phyloP scores from a whole-genome alignment of 2,329 filamentous ascomycete genomes.

The Alternaria postmessia region DNA sequence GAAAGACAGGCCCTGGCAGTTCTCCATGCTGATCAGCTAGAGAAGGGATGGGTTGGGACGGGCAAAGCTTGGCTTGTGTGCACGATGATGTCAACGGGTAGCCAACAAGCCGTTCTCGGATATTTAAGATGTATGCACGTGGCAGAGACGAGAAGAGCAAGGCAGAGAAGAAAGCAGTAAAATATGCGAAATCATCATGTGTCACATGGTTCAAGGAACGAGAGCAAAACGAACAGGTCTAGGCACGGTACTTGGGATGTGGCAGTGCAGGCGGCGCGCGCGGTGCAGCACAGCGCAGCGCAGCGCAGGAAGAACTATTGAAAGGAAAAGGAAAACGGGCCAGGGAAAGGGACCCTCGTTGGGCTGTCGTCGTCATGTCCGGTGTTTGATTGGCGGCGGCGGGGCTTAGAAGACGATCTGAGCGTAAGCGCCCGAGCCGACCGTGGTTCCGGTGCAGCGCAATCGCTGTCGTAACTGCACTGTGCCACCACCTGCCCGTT shows the following conservation, averaged over 20 bases:
- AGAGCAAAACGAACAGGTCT: background rate
- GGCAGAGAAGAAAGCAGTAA: background rate
- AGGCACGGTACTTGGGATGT: background rate
- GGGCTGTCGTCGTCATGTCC: conserved; percentile 12
- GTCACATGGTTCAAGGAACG: background rate
- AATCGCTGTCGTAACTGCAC: background rate
- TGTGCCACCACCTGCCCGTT: conserved; percentile 22
- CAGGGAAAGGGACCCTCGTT: conserved; percentile 15
- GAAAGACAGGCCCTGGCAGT: background rate
- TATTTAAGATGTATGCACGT: background rate
- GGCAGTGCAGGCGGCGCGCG: background rate
- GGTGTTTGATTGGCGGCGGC: conserved; percentile 9
- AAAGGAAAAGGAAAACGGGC: background rate
- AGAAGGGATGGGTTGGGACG: background rate
- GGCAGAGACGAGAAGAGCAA: background rate
- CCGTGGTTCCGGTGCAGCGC: conserved; percentile 13
- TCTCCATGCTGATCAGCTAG: background rate
- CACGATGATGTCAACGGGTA: conserved; percentile 23
- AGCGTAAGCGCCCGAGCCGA: conserved; percentile 27
- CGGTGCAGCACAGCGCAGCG: background rate
- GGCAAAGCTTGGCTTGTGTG: conserved; percentile 5
- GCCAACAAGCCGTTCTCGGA: background rate
- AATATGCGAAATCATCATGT: background rate
- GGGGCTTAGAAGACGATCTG: conserved; percentile 15
- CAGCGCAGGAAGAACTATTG: background rate